phyloP scores from a whole-genome alignment of 129 eudicot species.

The Solidago caesia region DNA sequence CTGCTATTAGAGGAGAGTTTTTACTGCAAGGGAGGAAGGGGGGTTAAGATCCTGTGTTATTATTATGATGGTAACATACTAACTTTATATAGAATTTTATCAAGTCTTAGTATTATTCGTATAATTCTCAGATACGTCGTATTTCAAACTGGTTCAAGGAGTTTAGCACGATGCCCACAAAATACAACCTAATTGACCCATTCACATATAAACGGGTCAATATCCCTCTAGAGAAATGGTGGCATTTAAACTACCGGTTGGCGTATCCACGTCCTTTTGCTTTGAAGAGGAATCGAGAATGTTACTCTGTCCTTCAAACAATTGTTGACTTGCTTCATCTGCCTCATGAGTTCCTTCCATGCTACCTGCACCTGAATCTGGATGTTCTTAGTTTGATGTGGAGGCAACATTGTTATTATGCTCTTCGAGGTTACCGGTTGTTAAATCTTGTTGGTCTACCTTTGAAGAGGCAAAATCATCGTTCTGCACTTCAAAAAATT shows the following conservation, averaged over 20 bases:
- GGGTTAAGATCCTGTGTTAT: neutral
- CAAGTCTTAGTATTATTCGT: too few species aligned
- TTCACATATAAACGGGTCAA: neutral
- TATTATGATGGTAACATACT: too few species aligned
- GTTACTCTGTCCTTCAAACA: slow-evolving; percentile 20
- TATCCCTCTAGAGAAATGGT: neutral
- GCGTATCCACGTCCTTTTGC: slow-evolving; percentile 36
- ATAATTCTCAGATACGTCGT: too few species aligned
- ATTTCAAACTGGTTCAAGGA: too few species aligned
- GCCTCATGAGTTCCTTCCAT: slow-evolving; percentile 25
- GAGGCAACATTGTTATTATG: slow-evolving; percentile 25
- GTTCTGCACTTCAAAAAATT: slow-evolving; percentile 28
- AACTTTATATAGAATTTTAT: too few species aligned
- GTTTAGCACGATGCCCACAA: neutral
- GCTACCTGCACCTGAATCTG: slow-evolving; percentile 25
- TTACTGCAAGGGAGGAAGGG: too few species aligned
- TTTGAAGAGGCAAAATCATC: slow-evolving; percentile 12
- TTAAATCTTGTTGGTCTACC: slow-evolving; percentile 8
- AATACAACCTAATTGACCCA: neutral
- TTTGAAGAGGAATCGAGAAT: slow-evolving; percentile 42
- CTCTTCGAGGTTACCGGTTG: slow-evolving; percentile 4
- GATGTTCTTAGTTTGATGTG: slow-evolving; percentile 33
- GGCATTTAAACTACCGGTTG: slow-evolving; percentile 43
- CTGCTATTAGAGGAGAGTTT: too few species aligned
- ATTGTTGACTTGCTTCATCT: slow-evolving; percentile 29